phyloP scores from a whole-genome alignment of 148 eudicot species.

The Rheum nobile region DNA sequence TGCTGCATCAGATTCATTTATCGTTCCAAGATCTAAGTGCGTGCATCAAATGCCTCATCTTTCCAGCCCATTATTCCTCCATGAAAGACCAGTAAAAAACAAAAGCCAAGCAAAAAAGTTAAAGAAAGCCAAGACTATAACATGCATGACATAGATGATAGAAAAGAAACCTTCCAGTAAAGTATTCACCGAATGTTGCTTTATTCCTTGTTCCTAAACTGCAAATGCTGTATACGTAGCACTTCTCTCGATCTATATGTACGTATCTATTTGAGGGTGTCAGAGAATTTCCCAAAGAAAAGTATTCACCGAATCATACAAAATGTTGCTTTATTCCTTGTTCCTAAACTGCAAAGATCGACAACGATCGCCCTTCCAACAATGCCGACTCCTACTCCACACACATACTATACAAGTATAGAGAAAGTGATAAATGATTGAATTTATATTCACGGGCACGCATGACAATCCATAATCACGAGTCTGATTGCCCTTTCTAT shows the following conservation, averaged over 20 bases:
- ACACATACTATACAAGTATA: background rate
- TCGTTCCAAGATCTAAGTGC: background rate
- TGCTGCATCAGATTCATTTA: background rate
- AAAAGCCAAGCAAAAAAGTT: background rate
- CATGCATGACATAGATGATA: background rate
- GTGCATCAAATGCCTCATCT: background rate
- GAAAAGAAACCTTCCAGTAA: background rate
- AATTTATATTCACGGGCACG: too few relatives aligned
- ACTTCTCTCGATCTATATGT: background rate
- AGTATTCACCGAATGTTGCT: too few relatives aligned
- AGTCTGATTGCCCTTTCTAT: too few relatives aligned
- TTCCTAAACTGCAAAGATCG: background rate
- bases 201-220: background rate
- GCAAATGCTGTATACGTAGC: background rate
- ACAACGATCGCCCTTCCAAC: background rate
- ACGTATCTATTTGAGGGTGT: background rate
- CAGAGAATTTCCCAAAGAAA: background rate
- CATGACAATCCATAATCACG: too few relatives aligned
- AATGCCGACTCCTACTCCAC: background rate
- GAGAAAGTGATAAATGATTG: too few relatives aligned
- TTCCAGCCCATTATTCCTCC: conserved; percentile 3
- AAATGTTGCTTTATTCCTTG: conserved; percentile 2
- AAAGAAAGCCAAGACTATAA: background rate
- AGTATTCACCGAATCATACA: background rate
- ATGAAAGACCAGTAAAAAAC: conserved; percentile 5